A percentile compares a stretch with the other conserved stretches of the same genome.
Evolutionary conservation across 1,284 basidiomycete species (phyloP).

Genomic region (Apiotrichum akiyoshidainum): DNA sequence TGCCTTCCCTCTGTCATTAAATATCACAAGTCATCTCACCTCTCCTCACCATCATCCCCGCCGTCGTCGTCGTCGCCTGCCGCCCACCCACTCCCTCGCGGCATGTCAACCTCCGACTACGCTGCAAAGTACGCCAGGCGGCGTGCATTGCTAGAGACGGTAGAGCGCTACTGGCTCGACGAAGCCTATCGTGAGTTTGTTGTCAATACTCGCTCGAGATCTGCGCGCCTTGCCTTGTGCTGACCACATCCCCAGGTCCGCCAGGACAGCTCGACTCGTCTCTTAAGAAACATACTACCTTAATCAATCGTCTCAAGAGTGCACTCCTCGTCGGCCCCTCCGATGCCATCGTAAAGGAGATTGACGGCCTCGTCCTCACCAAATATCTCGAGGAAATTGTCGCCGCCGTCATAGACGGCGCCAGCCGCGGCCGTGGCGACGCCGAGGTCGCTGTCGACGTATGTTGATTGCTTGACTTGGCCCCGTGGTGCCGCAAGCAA

Average conservation of each 20-base stretch:
- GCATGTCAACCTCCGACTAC: conserved; percentile 46
- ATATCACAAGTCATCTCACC: not conserved
- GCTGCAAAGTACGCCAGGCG: conserved; percentile 43
- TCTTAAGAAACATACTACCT: conserved; percentile 85
- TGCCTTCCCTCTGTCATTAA: too few relatives aligned
- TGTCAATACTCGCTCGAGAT: not conserved
- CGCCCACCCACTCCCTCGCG: not conserved
- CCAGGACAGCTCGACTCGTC: conserved; percentile 71
- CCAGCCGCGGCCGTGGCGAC: conserved; percentile 76
- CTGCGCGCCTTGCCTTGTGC: not conserved
- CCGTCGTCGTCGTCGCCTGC: not conserved
- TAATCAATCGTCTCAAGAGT: conserved; percentile 77
- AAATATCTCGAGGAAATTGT: conserved; percentile 97
- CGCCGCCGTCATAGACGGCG: conserved; percentile 79
- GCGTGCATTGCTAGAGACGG: conserved; percentile 34
- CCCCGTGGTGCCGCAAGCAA: too few relatives aligned
- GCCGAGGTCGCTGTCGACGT: conserved; percentile 90
- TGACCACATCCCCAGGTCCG: conserved; percentile 31
- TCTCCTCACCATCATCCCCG: not conserved
- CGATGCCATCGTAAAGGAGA: conserved; percentile 85
- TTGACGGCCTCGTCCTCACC: conserved; percentile 80
- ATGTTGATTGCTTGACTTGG: conserved; percentile 32
- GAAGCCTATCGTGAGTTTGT: conserved; percentile 42
- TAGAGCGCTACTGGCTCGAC: conserved; percentile 48
- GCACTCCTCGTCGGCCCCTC: conserved; percentile 44